A percentile compares a stretch with the other conserved stretches of the same genome.
These are phyloP conservation scores for Ganoderma lingzhi DNA, from an alignment of 1,284 basidiomycete genomes.

Conservation along the genomic window DNA sequence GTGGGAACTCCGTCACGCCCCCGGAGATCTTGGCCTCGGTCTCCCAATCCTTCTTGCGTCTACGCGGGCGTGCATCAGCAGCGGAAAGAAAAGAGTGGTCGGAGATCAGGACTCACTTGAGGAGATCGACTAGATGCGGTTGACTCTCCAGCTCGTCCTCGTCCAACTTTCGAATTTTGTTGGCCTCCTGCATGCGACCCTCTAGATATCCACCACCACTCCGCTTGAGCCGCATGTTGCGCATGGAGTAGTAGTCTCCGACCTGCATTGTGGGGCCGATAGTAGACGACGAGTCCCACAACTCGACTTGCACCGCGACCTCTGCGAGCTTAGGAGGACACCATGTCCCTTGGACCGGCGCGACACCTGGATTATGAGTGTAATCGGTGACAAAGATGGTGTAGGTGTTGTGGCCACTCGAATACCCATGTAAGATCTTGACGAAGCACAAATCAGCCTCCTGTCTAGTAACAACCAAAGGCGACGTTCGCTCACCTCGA, in stretches of 20 bases:
- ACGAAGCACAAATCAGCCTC: background rate
- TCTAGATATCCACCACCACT: slow-evolving; percentile 55
- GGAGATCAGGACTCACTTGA: slow-evolving; percentile 53
- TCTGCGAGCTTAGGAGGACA: slow-evolving; percentile 54
- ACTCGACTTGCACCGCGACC: slow-evolving; percentile 59
- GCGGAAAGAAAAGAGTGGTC: background rate
- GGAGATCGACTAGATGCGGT: slow-evolving; percentile 52
- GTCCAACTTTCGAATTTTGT: slow-evolving; percentile 55
- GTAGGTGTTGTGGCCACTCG: slow-evolving; percentile 48
- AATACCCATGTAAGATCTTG: slow-evolving; percentile 58
- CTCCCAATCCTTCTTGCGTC: slow-evolving; percentile 63
- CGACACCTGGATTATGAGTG: slow-evolving; percentile 51
- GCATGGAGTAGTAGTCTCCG: slow-evolving; percentile 62
- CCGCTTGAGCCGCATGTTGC: slow-evolving; percentile 58
- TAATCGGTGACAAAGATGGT: slow-evolving; percentile 76
- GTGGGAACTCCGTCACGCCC: slow-evolving; percentile 48
- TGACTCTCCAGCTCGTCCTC: slow-evolving; percentile 48
- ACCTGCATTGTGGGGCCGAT: slow-evolving; percentile 53
- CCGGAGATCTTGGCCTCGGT: slow-evolving; percentile 37
- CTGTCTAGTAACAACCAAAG: background rate
- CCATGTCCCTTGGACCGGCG: slow-evolving; percentile 50
- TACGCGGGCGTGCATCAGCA: slow-evolving; percentile 37
- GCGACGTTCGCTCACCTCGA: slow-evolving; percentile 56
- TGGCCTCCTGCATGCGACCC: slow-evolving; percentile 55
- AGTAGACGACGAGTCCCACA: slow-evolving; percentile 59